Conservation (phyloP, 352 stramenopile genomes). For the Blastocystis sp. region DNA sequence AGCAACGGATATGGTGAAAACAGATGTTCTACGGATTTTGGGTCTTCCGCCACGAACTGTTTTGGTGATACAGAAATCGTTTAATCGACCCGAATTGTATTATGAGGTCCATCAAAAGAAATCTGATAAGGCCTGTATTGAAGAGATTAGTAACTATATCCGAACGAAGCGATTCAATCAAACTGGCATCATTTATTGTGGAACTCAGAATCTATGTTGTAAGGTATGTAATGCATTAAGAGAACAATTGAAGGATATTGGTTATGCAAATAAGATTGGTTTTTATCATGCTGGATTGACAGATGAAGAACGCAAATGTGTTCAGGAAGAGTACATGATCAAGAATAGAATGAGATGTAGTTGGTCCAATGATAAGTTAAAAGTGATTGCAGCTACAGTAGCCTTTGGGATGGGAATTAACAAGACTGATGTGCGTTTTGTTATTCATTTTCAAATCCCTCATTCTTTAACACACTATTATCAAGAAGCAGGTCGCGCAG, state of each 20-base stretch:
- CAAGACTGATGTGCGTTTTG: conserved; percentile 85
- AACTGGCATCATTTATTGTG: conserved; percentile 63
- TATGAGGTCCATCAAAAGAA: conserved; percentile 77
- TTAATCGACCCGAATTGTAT: conserved; percentile 79
- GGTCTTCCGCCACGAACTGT: background rate
- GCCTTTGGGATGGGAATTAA: conserved; percentile 93
- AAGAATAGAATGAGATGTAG: background rate
- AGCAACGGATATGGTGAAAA: conserved; percentile 70
- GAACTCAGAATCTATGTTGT: conserved; percentile 41
- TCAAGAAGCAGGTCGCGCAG: conserved; percentile 82
- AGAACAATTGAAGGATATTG: background rate
- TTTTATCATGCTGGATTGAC: conserved; percentile 73
- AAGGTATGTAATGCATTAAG: conserved; percentile 46
- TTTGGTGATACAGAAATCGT: conserved; percentile 69
- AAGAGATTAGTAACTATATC: conserved; percentile 18
- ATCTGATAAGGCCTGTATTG: background rate
- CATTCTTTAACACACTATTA: conserved; percentile 83
- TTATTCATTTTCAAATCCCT: conserved; percentile 87
- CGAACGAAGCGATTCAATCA: conserved; percentile 16
- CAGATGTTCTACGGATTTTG: conserved; percentile 32
- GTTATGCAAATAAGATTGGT: conserved; percentile 63
- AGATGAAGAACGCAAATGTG: conserved; percentile 67
- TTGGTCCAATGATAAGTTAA: conserved; percentile 64
- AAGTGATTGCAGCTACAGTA: conserved; percentile 84
- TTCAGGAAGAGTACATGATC: conserved; percentile 68